Base-by-base conservation (phyloP, 2,329 filamentous ascomycete genomes). In the Colletotrichum viniferum region DNA sequence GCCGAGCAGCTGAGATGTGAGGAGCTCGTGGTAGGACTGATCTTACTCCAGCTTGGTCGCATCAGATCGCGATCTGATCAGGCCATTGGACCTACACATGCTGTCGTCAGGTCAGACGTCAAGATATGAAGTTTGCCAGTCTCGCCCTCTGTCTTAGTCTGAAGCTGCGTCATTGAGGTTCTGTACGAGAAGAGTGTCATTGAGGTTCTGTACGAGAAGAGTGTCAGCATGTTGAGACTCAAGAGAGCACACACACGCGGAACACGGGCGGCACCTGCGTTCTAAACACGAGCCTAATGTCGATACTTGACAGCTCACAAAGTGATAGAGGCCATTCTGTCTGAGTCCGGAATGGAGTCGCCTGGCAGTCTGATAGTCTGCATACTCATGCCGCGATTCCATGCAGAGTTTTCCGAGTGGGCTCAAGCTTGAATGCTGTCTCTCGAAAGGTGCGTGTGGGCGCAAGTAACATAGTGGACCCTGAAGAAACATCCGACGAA, bases 341-440 rank as follows among this genome's bases (percentile, higher is more conserved):
- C 36, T 63, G 63, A 64, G 69, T 52, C n/a, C 13, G 48, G 73
- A 73, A 75, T 60, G 63, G 34, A 73, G 56, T 52, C 73, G 56
- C 28, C 64, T 48, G 56, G 64, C 30, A 48, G 48, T 62, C 30
- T 69, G 58, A 75, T 30, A 73, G 69, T 38, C 18, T 73, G 69
- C 73, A 75, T 69, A 52, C 43, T 56, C 71, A 66, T 76, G 71
- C 71, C 65, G 74, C 74, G 66, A 70, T 48, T 34, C 71, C n/a
- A 71, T 76, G 74, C 74, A 76, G 70, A 73, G 70, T 75, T 75
- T 75, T 75, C 73, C 69, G 52, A 64, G 69, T 75, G 73, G 73
- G 73, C 70, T 73, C 73, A 75, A 75, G 73, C 69, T 60, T 75
- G 63, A 36, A 64, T 68, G 28, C 18, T 63, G 69, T 68, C 56